Conservation (phyloP, 176 grass and related monocot genomes). For the Leersia perrieri region DNA sequence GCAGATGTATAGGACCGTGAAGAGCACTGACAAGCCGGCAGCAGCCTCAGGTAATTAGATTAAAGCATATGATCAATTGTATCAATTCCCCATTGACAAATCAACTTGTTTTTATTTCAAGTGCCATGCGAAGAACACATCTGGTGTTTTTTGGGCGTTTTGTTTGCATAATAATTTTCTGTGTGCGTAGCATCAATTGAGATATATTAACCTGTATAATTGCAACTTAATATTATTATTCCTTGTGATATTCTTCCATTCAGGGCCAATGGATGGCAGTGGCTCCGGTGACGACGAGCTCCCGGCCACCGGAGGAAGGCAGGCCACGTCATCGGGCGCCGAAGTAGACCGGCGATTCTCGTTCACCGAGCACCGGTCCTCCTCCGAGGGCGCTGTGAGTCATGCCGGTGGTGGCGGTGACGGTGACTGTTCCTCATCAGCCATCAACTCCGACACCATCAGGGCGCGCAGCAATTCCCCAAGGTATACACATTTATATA, state of each 20-base stretch:
- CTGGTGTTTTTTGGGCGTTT: too few relatives aligned
- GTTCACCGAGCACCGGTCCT: neutral
- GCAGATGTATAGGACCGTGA: slow-evolving; percentile 83
- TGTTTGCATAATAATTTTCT: too few relatives aligned
- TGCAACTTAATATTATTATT: neutral
- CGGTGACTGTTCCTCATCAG: slow-evolving; percentile 43
- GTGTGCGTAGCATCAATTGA: neutral
- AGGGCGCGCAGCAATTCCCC: slow-evolving; percentile 39
- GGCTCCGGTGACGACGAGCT: slow-evolving; percentile 59
- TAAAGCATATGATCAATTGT: neutral
- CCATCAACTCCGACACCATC: slow-evolving; percentile 40
- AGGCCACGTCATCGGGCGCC: neutral
- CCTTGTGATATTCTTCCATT: neutral
- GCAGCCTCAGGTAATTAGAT: slow-evolving; percentile 60
- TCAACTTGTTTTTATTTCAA: too few relatives aligned
- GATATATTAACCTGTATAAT: too few relatives aligned
- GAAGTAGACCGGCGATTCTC: neutral
- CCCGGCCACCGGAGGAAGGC: neutral
- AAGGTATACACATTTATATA: slow-evolving; percentile 48
- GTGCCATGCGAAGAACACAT: too few relatives aligned
- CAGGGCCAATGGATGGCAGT: slow-evolving; percentile 49
- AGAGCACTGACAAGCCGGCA: slow-evolving; percentile 79
- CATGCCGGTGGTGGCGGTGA: neutral
- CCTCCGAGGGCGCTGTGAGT: slow-evolving; percentile 37
- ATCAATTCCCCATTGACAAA: neutral